Evolutionary conservation across 179 eudicot genomes (phyloP).

Genomic region (Pouteria campechiana): DNA sequence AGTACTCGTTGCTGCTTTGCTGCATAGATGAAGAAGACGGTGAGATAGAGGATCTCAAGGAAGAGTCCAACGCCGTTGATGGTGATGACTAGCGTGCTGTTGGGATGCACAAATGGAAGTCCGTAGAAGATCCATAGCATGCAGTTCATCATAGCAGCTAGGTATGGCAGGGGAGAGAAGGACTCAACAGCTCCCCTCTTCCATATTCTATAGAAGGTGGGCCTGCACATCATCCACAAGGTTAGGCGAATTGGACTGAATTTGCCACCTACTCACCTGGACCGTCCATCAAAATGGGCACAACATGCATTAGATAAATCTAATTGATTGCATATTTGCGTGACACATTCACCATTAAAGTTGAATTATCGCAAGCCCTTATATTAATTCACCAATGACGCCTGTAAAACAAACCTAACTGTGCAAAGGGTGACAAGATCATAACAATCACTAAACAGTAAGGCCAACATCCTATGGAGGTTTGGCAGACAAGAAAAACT

Average conservation of each 20-base stretch:
- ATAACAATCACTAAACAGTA: too few relatives aligned
- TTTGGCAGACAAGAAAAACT: too few relatives aligned
- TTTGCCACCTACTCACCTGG: too few relatives aligned
- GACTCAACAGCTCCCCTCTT: conserved; percentile 42
- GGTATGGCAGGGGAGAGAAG: conserved; percentile 39
- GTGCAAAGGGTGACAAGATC: too few relatives aligned
- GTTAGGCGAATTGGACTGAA: too few relatives aligned
- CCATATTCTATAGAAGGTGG: conserved; percentile 30
- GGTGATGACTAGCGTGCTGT: conserved; percentile 50
- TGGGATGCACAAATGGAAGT: conserved; percentile 45
- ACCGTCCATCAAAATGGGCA: too few relatives aligned
- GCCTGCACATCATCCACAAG: conserved; percentile 16
- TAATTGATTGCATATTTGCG: too few relatives aligned
- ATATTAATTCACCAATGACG: too few relatives aligned
- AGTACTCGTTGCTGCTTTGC: conserved; percentile 32
- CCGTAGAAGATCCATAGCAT: conserved; percentile 59
- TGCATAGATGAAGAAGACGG: conserved; percentile 33
- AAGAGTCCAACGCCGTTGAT: conserved; percentile 40
- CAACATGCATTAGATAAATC: too few relatives aligned
- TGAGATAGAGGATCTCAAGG: conserved; percentile 25
- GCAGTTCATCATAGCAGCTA: conserved; percentile 47
- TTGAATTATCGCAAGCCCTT: neutral
- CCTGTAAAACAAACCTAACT: too few relatives aligned
- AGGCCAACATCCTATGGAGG: too few relatives aligned
- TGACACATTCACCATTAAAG: too few relatives aligned